Base-by-base conservation (phyloP, 192 early-diverging fungal genomes). In the Coemansia sp. region DNA sequence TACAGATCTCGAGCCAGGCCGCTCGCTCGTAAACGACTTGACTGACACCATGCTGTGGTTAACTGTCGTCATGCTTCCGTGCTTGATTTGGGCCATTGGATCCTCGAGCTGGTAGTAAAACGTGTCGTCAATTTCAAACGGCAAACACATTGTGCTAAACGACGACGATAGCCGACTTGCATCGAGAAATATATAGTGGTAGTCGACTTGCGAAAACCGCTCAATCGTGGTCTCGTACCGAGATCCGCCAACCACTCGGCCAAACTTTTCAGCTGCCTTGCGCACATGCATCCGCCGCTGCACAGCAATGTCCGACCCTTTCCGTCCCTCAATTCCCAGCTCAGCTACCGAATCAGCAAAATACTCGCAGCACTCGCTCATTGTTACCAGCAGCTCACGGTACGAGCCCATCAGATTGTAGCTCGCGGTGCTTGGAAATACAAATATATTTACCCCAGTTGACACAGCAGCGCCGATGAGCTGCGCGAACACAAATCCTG, bases 81-180 rank as follows among this genome's bases (percentile, higher is more conserved):
- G 57, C 25, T 59, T 51, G 47, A 65, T 43, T 56, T 62, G 71
- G 0, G 62, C 62, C n/a, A 49, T 43, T 4, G 62, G 69, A 12
- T 67, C 57, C 12, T 72, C 52, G 54, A 77, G 7, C 8, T 65
- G 65, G 47, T 54, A 60, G 43, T 69, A 68, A 26, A 78, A 78
- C 1, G 58, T 26, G 23, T 65, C 59, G 26, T 78, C 76, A 7
- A 78, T 72, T 38, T 72, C 70, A 25, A 72, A 72, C 39, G 76
- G 76, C 67, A 78, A 26, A 21, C 76, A 78, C 76, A 78, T 78
- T 26, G 66, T 72, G 41, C 62, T 60, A 23, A 78, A 78, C 51
- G 67, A 68, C 19, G 59, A 48, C 3, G 76, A 58, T 27, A 78
- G 61, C 19, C 62, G 55, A 47, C 29, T 61, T 2, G 67, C 55